Evolutionary conservation across 2,329 filamentous ascomycete species (phyloP).

Genomic region (Cladosporium sp.): DNA sequence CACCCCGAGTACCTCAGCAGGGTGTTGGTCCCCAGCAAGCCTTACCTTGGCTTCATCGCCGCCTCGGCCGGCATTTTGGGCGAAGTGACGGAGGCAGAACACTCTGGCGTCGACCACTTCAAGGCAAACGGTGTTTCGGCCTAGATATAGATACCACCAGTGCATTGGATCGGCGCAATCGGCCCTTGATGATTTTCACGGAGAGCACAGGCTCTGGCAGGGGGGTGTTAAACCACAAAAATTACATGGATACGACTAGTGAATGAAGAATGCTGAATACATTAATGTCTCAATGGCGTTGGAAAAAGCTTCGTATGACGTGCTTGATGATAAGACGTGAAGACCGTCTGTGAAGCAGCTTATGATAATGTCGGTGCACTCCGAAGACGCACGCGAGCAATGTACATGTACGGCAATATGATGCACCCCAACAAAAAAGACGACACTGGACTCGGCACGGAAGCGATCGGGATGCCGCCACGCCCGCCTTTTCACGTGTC

Average conservation of each 20-base stretch:
- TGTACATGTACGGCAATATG: background rate
- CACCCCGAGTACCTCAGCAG: constrained; percentile 83
- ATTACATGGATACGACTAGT: constrained; percentile 10
- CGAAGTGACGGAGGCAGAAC: constrained; percentile 38
- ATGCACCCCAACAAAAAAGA: constrained; percentile 1
- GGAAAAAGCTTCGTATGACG: background rate
- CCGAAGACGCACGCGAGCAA: background rate
- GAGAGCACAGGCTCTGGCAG: constrained; percentile 12
- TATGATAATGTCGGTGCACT: background rate
- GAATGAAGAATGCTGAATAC: background rate
- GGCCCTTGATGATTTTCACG: constrained; percentile 9
- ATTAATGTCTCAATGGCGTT: background rate
- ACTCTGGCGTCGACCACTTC: constrained; percentile 14
- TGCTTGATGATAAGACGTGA: background rate
- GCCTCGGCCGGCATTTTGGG: constrained; percentile 70
- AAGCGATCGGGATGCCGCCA: background rate
- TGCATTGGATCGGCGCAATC: constrained; percentile 14
- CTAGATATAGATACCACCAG: constrained; percentile 5
- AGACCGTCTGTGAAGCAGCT: background rate
- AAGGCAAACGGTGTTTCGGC: constrained; percentile 11
- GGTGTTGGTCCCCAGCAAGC: constrained; percentile 71
- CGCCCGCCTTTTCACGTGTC: background rate
- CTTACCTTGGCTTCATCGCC: constrained; percentile 83
- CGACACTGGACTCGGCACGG: constrained; percentile 1
- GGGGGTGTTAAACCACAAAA: background rate